A percentile compares a stretch with the other conserved stretches of the same genome.
These are phyloP conservation scores for Pilobolus umbonatus DNA, from an alignment of 192 early-diverging fungal species.

Conservation along the genomic window DNA sequence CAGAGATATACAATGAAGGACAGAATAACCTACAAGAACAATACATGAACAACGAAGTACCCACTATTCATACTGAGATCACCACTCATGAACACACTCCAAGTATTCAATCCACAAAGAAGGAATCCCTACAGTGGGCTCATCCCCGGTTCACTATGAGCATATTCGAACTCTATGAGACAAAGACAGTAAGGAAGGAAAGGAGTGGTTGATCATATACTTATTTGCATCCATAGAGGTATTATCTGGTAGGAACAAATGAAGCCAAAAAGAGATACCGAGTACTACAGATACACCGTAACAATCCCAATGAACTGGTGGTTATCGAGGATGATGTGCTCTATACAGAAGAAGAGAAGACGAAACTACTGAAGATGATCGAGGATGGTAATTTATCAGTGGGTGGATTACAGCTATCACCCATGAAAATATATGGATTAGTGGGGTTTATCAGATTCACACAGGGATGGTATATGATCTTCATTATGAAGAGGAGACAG, in stretches of 20 bases:
- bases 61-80: not conserved
- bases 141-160: conserved; percentile 48
- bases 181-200: conserved; percentile 58
- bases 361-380: conserved; percentile 69
- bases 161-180: conserved; percentile 85
- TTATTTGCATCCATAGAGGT: conserved; percentile 41
- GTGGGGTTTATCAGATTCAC: conserved; percentile 89
- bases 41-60: conserved; percentile 7
- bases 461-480: conserved; percentile 87
- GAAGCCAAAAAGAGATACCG: conserved; percentile 69
- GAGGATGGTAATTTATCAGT: conserved; percentile 71
- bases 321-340: conserved; percentile 77
- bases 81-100: not conserved
- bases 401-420: conserved; percentile 66
- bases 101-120: not conserved
- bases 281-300: conserved; percentile 87
- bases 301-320: conserved; percentile 56
- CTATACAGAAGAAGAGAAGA: conserved; percentile 70
- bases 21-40: conserved; percentile 13
- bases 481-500: conserved; percentile 76
- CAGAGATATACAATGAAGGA: conserved; percentile 25
- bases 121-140: conserved; percentile 11
- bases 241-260: conserved; percentile 82
- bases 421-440: conserved; percentile 65
- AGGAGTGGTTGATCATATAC: not conserved